Percentiles rank a stretch among this genome's conserved stretches.
These are phyloP conservation scores for Selaginella moellendorffii DNA, from an alignment of 75 land plant species.

Conservation along the genomic window DNA sequence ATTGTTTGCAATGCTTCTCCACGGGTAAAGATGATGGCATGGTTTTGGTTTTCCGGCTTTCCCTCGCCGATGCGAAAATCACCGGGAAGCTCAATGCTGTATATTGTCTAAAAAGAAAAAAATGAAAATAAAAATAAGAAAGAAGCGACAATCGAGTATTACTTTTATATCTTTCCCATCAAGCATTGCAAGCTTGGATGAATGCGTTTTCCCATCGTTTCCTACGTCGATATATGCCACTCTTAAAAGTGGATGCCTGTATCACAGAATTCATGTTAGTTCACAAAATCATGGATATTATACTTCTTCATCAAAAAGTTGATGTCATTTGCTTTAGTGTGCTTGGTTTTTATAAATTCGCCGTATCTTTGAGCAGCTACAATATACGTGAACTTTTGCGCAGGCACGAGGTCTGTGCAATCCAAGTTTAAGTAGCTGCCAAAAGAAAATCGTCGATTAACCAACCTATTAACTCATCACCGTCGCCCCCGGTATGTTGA, in stretches of 20 bases:
- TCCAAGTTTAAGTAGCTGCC: too few species aligned
- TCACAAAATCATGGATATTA: background rate
- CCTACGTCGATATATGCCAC: background rate
- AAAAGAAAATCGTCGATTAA: too few species aligned
- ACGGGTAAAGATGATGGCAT: constrained; percentile 90
- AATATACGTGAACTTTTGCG: background rate
- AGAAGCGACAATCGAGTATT: background rate
- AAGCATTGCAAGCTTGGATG: background rate
- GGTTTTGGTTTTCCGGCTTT: constrained; percentile 97
- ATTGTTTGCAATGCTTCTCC: constrained; percentile 95
- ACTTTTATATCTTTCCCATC: background rate
- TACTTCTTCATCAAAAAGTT: background rate
- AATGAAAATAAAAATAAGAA: background rate
- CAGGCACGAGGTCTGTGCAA: too few species aligned
- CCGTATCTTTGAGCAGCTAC: background rate
- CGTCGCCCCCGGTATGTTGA: background rate
- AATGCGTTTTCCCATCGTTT: background rate
- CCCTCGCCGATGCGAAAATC: constrained; percentile 87
- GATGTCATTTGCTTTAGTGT: background rate
- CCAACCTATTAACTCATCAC: too few species aligned
- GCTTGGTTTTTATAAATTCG: background rate
- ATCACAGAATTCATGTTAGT: background rate
- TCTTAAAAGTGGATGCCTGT: background rate
- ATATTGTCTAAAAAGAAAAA: constrained; percentile 9
- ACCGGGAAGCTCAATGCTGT: constrained; percentile 80